Percentiles rank a stretch among this genome's conserved stretches.
phyloP scores from a whole-genome alignment of 2,329 filamentous ascomycete species.

The Epichloe hybrida region DNA sequence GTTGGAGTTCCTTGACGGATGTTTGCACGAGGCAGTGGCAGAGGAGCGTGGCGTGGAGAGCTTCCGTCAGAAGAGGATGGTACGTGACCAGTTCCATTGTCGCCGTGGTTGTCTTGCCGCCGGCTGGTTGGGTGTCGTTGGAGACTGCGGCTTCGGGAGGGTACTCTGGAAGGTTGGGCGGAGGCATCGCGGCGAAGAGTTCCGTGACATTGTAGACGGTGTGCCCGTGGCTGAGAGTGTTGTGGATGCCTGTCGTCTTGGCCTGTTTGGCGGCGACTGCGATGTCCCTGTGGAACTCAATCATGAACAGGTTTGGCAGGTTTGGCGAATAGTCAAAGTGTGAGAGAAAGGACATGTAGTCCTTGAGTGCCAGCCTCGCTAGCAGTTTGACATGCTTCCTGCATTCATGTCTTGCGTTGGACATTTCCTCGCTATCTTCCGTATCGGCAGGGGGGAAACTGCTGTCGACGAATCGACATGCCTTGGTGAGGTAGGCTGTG shows the following conservation, averaged over 20 bases:
- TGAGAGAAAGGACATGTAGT: conserved; percentile 59
- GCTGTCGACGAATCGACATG: conserved; percentile 48
- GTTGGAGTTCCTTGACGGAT: conserved; percentile 59
- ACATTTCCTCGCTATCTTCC: background rate
- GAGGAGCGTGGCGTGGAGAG: conserved; percentile 63
- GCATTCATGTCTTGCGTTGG: conserved; percentile 12
- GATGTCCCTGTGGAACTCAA: conserved; percentile 44
- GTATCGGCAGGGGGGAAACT: conserved; percentile 27
- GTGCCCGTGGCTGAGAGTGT: conserved; percentile 17
- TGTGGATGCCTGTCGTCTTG: background rate
- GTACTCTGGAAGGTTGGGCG: conserved; percentile 53
- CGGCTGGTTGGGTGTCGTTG: background rate
- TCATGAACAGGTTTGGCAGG: conserved; percentile 28
- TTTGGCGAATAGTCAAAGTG: conserved; percentile 69
- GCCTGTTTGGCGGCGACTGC: conserved; percentile 16
- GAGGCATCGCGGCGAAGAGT: conserved; percentile 58
- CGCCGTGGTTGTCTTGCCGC: conserved; percentile 12
- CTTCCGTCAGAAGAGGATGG: conserved; percentile 67
- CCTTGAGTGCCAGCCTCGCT: conserved; percentile 62
- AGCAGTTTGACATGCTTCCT: conserved; percentile 58
- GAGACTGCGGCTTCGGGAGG: conserved; percentile 29
- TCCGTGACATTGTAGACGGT: conserved; percentile 36
- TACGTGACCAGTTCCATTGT: conserved; percentile 42
- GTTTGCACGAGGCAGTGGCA: conserved; percentile 72
- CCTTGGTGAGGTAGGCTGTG: conserved; percentile 56